Percentiles rank a stretch among this genome's conserved stretches.
phyloP scores from a whole-genome alignment of 2,329 filamentous ascomycete species.

The Aspergillus nomiae region DNA sequence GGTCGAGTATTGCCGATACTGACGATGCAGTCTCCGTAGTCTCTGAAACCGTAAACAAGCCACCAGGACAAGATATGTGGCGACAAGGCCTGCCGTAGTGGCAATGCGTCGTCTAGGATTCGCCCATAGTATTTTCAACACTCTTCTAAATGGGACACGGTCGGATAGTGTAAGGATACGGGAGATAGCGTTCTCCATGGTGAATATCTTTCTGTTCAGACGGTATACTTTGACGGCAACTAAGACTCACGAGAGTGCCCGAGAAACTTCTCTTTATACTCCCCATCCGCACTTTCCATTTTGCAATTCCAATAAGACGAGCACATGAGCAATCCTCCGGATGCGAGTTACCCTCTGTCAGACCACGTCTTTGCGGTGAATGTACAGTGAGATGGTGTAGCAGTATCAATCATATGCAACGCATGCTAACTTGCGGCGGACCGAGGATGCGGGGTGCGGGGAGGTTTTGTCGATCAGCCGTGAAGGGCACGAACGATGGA shows the following conservation, averaged over 20 bases:
- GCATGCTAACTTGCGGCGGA: background rate
- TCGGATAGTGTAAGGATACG: background rate
- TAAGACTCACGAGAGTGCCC: too few species aligned
- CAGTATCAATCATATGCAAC: slow-evolving; percentile 5
- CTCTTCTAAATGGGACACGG: slow-evolving; percentile 4
- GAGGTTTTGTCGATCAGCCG: slow-evolving; percentile 7
- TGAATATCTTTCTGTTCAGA: background rate
- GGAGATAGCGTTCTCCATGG: slow-evolving; percentile 13
- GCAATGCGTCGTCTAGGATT: slow-evolving; percentile 9
- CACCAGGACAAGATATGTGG: slow-evolving; percentile 26
- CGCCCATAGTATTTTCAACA: slow-evolving; percentile 7
- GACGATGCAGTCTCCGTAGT: slow-evolving; percentile 37
- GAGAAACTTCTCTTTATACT: background rate
- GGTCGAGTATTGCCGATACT: slow-evolving; percentile 45
- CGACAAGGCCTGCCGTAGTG: slow-evolving; percentile 4
- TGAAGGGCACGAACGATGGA: background rate
- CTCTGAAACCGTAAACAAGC: slow-evolving; percentile 30
- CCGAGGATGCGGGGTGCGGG: slow-evolving; percentile 2
- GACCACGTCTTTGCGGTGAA: background rate
- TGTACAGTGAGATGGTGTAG: background rate
- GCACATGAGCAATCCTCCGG: background rate
- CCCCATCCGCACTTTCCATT: background rate
- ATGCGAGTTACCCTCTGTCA: background rate
- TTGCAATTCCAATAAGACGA: background rate
- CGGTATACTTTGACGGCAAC: background rate